Evolutionary conservation across 169 alveolate genomes (phyloP), one percentile per base, ranked within the genome.

Genomic region (Plasmodium inui): DNA sequence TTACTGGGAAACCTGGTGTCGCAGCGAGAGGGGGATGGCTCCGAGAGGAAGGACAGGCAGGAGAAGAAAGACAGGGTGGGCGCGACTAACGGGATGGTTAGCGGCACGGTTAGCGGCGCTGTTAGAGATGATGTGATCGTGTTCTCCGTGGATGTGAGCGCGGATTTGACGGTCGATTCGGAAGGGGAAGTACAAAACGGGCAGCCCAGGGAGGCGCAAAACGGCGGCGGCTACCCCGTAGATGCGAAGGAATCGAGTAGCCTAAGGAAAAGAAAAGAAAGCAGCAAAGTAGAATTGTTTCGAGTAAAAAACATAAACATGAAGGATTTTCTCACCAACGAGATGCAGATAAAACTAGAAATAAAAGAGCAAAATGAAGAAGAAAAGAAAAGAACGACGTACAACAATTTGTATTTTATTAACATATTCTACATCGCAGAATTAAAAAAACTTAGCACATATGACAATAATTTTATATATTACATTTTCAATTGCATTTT

Each of bases 401-500:
- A 74, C 67, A 86, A 86, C 50, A 86, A 86, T 74, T 74, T 74
- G 14, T 86, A 46, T 53, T 86, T 86, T 86, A 86, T 86, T n/a
- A 86, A 86, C 41, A 74, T 86, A 14, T 86, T 86, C 61, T 86
- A 39, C 80, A 76, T 86, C 22, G 5, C n/a, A 70, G 93, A 86
- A 76, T 44, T 86, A 41, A 86, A 86, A 76, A 55, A 50, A 74
- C 22, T 39, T 32, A 17, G 37, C 26, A 53, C 32, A 74, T 86
- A 76, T n/a, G 85, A 86, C 26, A 86, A 86, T 76, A 74, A 55
- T 50, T 86, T 46, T 86, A 57, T 86, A 19, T 86, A 86, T 44
- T 86, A 86, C 46, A 78, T 70, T 28, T 76, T 74, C 44, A 86
- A 76, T 55, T 86, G 86, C 41, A 30, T 86, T 70, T 86, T 39